Percentiles rank a stretch among this genome's conserved stretches.
Evolutionary conservation across 2,329 filamentous ascomycete genomes (phyloP).

Genomic region (Cercospora sp.): DNA sequence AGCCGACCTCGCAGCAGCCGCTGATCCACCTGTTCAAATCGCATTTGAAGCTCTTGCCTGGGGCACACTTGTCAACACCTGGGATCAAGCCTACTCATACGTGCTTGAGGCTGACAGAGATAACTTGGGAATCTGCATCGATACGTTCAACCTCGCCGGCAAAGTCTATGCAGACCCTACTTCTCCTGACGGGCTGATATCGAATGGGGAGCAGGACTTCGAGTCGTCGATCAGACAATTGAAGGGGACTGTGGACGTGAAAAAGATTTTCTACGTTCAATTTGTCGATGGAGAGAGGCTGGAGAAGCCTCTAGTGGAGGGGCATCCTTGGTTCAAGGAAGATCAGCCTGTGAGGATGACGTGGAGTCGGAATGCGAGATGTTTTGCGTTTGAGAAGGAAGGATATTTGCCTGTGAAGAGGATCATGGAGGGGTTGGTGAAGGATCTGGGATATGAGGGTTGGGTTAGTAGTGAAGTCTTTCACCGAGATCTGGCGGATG

Average conservation of each 20-base stretch:
- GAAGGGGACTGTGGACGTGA: constrained; percentile 55
- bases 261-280: constrained; percentile 73
- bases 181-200: constrained; percentile 51
- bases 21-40: constrained; percentile 58
- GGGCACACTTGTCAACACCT: constrained; percentile 68
- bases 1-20: constrained; percentile 64
- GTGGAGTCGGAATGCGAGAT: constrained; percentile 74
- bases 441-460: constrained; percentile 63
- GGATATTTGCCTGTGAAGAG: constrained; percentile 65
- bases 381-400: constrained; percentile 63
- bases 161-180: constrained; percentile 69
- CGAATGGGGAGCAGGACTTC: constrained; percentile 57
- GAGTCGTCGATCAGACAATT: constrained; percentile 56
- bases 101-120: constrained; percentile 62
- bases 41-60: constrained; percentile 73
- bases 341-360: constrained; percentile 67
- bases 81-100: constrained; percentile 70
- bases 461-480: constrained; percentile 74
- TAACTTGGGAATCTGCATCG: constrained; percentile 75
- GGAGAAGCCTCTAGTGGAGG: constrained; percentile 54
- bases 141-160: constrained; percentile 76
- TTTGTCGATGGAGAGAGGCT: constrained; percentile 71
- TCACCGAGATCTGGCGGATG: constrained; percentile 38
- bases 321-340: constrained; percentile 59
- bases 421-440: constrained; percentile 61